Evolutionary conservation across 805 yeast genomes (phyloP), one percentile per base, ranked within the genome.

Genomic region (Kodamaea hsintzibuensis): DNA sequence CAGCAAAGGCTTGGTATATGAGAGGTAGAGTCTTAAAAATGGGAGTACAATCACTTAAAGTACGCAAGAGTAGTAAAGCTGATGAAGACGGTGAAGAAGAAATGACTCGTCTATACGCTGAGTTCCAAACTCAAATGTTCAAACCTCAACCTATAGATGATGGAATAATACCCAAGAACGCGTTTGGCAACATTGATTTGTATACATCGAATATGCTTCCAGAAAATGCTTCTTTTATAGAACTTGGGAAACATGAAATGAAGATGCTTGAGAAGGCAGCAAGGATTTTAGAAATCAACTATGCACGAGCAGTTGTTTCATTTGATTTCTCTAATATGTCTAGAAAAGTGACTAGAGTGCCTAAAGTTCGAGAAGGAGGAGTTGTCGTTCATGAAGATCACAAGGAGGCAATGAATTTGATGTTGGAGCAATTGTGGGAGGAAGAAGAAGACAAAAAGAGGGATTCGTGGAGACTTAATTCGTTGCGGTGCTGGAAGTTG

Each of bases 1-100:
- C 96, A 0, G 89, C 96, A 0, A 85, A 83, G 60, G 91, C 88
- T 1, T 95, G 98, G 98, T 89, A 86, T 63, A 79, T 88, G 70
- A 72, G 79, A 44, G 99, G 99, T 0, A 72, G 97, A 17, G 78
- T 84, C 0, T 67, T 95, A 38, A 89, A 84, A 61, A 67, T 83
- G 0, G 97, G 96, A 0, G 84, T 77, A 38, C 83, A 83, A 57
- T 87, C 95, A 0, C 63, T 85, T 60, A 83, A 86, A 58, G 69
- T 76, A 6, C 75, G 69, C 27, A 72, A 67, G 55, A 72, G 73
- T 33, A 63, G 60, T 8, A 59, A 56, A 19, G 69, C 60, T 27
- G 71, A 65, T 60, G 58, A 52, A 17, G 50, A 54, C 22, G 74
- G 63, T 13, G 81, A 72, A 9, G 86, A 83, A 42, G 84, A 80